Evolutionary conservation across 768 basidiomycete genomes (phyloP).

Genomic region (Hypholoma fasciculare): DNA sequence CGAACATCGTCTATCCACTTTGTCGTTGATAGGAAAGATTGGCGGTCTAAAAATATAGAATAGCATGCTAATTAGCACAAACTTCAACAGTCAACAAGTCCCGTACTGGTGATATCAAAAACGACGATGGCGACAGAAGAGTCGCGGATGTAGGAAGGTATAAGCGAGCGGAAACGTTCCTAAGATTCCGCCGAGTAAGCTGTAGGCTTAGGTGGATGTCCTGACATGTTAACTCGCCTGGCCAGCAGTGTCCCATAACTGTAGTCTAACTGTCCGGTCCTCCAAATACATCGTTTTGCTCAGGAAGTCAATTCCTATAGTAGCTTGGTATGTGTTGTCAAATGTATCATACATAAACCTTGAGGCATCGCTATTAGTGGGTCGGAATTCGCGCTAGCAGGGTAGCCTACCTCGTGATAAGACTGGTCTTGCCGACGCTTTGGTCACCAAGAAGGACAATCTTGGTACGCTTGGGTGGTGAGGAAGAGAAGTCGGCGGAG

Average conservation of each 20-base stretch:
- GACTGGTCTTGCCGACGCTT: constrained; percentile 97
- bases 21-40: constrained; percentile 96
- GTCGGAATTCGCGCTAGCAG: constrained; percentile 5
- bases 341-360: constrained; percentile 99
- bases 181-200: constrained; percentile 27
- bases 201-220: neutral
- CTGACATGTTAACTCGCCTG: constrained; percentile 52
- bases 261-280: constrained; percentile 95
- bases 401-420: constrained; percentile 83
- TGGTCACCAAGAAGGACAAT: constrained; percentile 96
- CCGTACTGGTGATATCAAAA: constrained; percentile 96
- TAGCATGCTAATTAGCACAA: neutral
- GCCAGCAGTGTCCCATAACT: constrained; percentile 98
- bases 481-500: constrained; percentile 82
- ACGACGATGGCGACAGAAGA: constrained; percentile 99
- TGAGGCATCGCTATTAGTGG: constrained; percentile 6
- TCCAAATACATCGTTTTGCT: constrained; percentile 99
- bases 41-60: constrained; percentile 62
- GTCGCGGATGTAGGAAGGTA: constrained; percentile 98
- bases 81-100: neutral
- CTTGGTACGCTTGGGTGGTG: constrained; percentile 93
- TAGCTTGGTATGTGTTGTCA: constrained; percentile 98
- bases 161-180: constrained; percentile 97
- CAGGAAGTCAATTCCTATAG: constrained; percentile 98
- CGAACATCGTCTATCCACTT: constrained; percentile 99